Evolutionary conservation across 768 basidiomycete genomes (phyloP), one percentile per base, ranked within the genome.

Genomic region (Pleurotus cornucopiae): DNA sequence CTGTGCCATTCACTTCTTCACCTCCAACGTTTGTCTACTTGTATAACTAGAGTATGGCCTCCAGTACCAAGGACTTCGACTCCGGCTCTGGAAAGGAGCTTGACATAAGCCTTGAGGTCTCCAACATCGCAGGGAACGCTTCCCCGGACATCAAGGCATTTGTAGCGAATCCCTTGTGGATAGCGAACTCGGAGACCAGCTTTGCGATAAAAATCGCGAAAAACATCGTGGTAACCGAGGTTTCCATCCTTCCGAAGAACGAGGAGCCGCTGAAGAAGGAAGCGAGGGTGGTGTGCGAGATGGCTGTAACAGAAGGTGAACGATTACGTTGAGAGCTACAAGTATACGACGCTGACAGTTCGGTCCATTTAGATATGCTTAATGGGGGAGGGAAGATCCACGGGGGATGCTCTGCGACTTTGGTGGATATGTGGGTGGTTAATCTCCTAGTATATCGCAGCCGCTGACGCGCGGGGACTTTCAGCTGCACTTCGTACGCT

Each of bases 351-450:
- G 38, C 16, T n/a, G 52, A 20, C 11, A 34, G 47, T 84, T 34
- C 21, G 3, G 18, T 37, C 4, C 25, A 13, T 26, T 26, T 23
- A 49, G 51, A 53, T 30, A 53, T 53, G 82, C 49, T 84, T 5
- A 84, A 84, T 57, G 72, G 69, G n/a, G 61, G 53, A 2, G 73
- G 73, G 16, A 73, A 64, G 40, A 61, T 85, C 1, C 84, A 85
- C 43, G 83, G 83, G 25, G 82, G 76, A 13, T 85, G 83, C 59
- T 72, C 77, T 2, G 82, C 80, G 0, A 72, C 77, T 48, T 65
- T 85, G 4, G 73, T 84, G 40, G 83, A 85, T 23, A 7, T 53
- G 51, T 53, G 16, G 34, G 49, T 53, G n/a, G 6, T 53, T 5
- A 2, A 34, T 11, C 30, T 34, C 30, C 30, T 34, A 34, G 30